Evolutionary conservation across 2,329 filamentous ascomycete species (phyloP).

Genomic region (Elsinoe perseae): DNA sequence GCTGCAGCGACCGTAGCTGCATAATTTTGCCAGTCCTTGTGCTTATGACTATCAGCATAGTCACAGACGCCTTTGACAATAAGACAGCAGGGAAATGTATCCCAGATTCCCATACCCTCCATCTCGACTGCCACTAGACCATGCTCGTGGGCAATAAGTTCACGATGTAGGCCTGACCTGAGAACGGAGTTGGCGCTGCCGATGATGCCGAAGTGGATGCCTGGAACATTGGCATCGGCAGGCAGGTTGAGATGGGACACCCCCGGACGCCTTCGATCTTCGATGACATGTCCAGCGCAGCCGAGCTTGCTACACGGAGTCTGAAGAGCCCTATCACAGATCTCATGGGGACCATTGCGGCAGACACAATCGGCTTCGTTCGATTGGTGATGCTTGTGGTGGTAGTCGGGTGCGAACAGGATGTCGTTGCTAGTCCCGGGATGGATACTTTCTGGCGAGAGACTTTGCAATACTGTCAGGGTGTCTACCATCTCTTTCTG

Average conservation of each 20-base stretch:
- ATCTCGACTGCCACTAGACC: constrained; percentile 18
- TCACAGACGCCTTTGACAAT: constrained; percentile 19
- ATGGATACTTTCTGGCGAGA: constrained; percentile 14
- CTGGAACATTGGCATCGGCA: not conserved
- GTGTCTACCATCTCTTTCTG: not conserved
- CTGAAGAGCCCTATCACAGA: not conserved
- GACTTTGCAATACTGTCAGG: not conserved
- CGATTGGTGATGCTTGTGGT: constrained; percentile 22
- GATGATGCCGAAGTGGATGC: constrained; percentile 10
- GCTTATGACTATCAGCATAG: constrained; percentile 19
- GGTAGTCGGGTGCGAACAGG: constrained; percentile 21
- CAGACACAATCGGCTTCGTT: not conserved
- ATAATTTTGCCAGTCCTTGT: constrained; percentile 19
- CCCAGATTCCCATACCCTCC: constrained; percentile 19
- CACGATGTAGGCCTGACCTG: constrained; percentile 12
- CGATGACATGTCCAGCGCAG: not conserved
- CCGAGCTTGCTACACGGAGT: not conserved
- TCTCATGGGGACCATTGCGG: not conserved
- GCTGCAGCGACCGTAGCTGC: constrained; percentile 17
- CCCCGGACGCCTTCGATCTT: too few species aligned
- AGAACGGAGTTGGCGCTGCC: constrained; percentile 11
- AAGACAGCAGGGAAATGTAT: constrained; percentile 11
- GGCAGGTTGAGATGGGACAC: not conserved
- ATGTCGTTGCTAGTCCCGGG: constrained; percentile 21
- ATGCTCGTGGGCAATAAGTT: not conserved